Conservation (phyloP, 352 stramenopile genomes). For the Blastocystis sp. region DNA sequence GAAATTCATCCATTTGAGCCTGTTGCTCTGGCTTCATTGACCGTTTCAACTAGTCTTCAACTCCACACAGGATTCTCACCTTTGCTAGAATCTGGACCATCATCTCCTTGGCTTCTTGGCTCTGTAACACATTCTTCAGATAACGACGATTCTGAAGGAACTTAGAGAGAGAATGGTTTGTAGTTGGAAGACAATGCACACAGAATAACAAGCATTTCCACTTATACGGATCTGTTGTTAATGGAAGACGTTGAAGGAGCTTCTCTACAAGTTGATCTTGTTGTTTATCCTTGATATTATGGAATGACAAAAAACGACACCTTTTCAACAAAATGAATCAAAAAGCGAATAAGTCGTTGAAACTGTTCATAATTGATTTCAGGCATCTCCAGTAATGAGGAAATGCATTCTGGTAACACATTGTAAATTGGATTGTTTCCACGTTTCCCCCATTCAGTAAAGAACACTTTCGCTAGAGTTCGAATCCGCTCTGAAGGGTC, state of each 20-base stretch:
- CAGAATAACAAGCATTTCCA: constrained; percentile 85
- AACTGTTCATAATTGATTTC: constrained; percentile 79
- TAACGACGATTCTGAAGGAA: neutral
- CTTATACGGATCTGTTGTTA: constrained; percentile 71
- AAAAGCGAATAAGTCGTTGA: constrained; percentile 84
- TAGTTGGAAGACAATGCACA: constrained; percentile 82
- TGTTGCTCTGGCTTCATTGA: constrained; percentile 20
- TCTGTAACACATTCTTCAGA: constrained; percentile 33
- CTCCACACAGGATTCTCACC: neutral
- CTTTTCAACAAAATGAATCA: constrained; percentile 93
- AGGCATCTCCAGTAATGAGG: constrained; percentile 71
- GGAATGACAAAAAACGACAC: constrained; percentile 68
- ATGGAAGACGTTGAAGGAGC: constrained; percentile 83
- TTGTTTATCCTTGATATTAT: constrained; percentile 66
- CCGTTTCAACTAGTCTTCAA: constrained; percentile 33
- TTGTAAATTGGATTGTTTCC: constrained; percentile 96
- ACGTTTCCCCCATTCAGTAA: constrained; percentile 88
- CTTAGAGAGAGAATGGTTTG: constrained; percentile 84
- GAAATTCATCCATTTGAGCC: neutral
- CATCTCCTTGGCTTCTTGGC: neutral
- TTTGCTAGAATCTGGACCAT: constrained; percentile 37
- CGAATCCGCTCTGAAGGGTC: constrained; percentile 83
- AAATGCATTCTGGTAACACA: constrained; percentile 89
- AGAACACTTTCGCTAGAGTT: constrained; percentile 86
- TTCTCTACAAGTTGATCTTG: constrained; percentile 81